Evolutionary conservation across 495 filamentous ascomycete species (phyloP).

Genomic region (Talaromyces nanjingensis): DNA sequence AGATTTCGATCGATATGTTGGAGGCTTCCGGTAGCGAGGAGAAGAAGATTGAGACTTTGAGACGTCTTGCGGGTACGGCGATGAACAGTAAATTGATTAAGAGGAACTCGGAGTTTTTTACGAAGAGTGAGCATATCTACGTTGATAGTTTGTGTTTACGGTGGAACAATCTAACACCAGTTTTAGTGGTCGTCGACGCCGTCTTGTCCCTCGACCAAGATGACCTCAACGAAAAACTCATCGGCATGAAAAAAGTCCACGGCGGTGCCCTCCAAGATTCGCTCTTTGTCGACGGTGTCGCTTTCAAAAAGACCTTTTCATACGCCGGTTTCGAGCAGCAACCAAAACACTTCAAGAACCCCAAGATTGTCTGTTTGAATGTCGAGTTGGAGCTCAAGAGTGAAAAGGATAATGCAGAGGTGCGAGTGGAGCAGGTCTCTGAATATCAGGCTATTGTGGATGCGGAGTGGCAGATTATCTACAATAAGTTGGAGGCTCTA

Average conservation of each 20-base stretch:
- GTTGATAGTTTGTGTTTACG: too few species aligned
- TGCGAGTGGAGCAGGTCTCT: constrained; percentile 94
- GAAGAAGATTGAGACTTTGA: constrained; percentile 83
- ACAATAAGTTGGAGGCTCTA: constrained; percentile 93
- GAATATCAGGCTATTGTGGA: constrained; percentile 99
- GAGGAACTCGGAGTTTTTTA: constrained; percentile 93
- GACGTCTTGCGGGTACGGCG: constrained; percentile 87
- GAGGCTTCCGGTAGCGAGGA: constrained; percentile 49
- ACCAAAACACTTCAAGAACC: constrained; percentile 88
- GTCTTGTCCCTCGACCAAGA: constrained; percentile 96
- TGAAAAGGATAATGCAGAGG: constrained; percentile 98
- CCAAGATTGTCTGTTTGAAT: constrained; percentile 92
- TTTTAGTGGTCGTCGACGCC: constrained; percentile 90
- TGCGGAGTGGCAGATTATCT: constrained; percentile 99
- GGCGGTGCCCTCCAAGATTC: constrained; percentile 96
- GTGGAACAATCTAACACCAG: not conserved
- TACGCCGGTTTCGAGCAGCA: constrained; percentile 99
- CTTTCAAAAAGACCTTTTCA: constrained; percentile 99
- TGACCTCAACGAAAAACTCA: constrained; percentile 94
- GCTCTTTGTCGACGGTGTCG: constrained; percentile 94
- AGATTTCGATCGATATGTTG: constrained; percentile 81
- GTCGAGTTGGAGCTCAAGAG: constrained; percentile 96
- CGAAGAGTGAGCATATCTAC: constrained; percentile 60
- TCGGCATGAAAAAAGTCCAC: constrained; percentile 95
- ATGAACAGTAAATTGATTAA: constrained; percentile 99